phyloP scores from a whole-genome alignment of 371 early-diverging fungal genomes.

The Amoeboaphelidium occidentale region DNA sequence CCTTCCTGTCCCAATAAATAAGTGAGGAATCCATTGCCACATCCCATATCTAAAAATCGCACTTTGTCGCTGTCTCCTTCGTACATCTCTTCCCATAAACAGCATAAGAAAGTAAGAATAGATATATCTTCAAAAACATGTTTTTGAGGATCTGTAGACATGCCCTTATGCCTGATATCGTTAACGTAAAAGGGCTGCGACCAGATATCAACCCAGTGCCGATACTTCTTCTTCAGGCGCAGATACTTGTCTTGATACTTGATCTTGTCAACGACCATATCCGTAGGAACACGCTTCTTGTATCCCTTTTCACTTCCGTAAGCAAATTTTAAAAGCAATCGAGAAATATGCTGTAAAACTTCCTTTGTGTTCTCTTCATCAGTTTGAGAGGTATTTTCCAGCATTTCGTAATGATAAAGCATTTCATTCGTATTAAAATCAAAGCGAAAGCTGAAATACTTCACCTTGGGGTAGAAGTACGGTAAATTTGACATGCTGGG shows the following conservation, averaged over 20 bases:
- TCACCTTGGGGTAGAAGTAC: too few relatives aligned
- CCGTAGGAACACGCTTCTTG: constrained; percentile 38
- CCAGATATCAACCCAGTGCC: constrained; percentile 13
- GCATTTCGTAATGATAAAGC: too few relatives aligned
- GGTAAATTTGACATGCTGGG: too few relatives aligned
- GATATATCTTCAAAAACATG: constrained; percentile 66
- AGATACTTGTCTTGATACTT: constrained; percentile 30
- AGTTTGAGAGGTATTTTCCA: too few relatives aligned
- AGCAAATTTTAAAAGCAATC: too few relatives aligned
- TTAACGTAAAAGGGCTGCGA: neutral
- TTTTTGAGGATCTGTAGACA: constrained; percentile 54
- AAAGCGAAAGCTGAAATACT: too few relatives aligned
- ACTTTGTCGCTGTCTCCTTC: constrained; percentile 1
- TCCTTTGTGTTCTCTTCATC: too few relatives aligned
- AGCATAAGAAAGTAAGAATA: constrained; percentile 51
- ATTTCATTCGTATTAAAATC: too few relatives aligned
- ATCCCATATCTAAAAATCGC: constrained; percentile 64
- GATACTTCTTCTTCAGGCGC: constrained; percentile 35
- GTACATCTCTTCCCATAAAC: constrained; percentile 33
- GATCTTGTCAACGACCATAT: constrained; percentile 38
- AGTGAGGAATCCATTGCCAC: constrained; percentile 72
- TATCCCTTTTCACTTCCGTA: too few relatives aligned
- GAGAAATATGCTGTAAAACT: too few relatives aligned
- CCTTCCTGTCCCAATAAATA: constrained; percentile 52
- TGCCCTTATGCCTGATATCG: constrained; percentile 25